A percentile compares a stretch with the other conserved stretches of the same genome.
phyloP scores from a whole-genome alignment of 495 filamentous ascomycete genomes.

The Parachaetomium inaequale region DNA sequence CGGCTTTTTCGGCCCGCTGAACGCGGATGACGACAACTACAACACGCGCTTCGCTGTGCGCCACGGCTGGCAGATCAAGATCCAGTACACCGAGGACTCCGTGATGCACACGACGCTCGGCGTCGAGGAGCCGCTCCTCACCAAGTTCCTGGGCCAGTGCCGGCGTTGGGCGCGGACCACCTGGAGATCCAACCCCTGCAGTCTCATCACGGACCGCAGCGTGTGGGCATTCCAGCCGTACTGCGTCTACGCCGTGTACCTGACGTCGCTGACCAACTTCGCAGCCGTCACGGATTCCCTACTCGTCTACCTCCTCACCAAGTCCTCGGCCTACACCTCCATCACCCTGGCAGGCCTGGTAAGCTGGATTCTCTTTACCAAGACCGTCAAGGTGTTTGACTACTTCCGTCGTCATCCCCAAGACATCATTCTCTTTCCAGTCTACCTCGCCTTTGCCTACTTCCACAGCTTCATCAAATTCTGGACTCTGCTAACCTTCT shows the following conservation, averaged over 20 bases:
- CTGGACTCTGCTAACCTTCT: constrained; percentile 56
- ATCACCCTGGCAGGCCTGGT: constrained; percentile 25
- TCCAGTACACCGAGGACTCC: constrained; percentile 57
- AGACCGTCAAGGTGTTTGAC: constrained; percentile 58
- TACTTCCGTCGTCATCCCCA: constrained; percentile 56
- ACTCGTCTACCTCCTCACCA: constrained; percentile 34
- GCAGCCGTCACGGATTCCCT: constrained; percentile 54
- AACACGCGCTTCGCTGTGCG: constrained; percentile 60
- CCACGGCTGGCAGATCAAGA: constrained; percentile 55
- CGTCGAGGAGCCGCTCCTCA: constrained; percentile 28
- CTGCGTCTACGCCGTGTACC: constrained; percentile 59
- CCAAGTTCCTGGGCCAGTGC: constrained; percentile 58
- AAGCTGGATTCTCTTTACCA: constrained; percentile 47
- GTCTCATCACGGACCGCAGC: constrained; percentile 45
- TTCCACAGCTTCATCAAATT: constrained; percentile 61
- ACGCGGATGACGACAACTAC: constrained; percentile 69
- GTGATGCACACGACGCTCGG: constrained; percentile 60
- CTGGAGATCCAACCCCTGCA: constrained; percentile 60
- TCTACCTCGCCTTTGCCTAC: constrained; percentile 57
- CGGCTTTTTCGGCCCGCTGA: constrained; percentile 44
- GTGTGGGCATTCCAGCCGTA: constrained; percentile 50
- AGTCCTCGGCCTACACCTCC: constrained; percentile 6
- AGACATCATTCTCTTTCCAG: constrained; percentile 54
- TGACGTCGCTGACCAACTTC: constrained; percentile 58
- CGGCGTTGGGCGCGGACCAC: constrained; percentile 61